phyloP scores from a whole-genome alignment of 805 yeast species.

The Wickerhamomyces xylosicus region DNA sequence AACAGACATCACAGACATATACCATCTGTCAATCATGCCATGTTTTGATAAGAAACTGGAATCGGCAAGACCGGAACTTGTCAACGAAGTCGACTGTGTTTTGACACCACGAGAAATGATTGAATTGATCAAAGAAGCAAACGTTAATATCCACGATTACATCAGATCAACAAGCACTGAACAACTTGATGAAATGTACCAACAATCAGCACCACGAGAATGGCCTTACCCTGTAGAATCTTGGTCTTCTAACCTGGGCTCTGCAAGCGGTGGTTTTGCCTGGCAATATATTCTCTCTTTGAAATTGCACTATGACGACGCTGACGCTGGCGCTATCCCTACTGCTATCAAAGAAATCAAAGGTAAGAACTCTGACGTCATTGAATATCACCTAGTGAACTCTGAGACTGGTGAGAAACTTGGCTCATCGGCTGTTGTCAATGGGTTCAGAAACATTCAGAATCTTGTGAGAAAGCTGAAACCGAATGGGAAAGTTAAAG shows the following conservation, averaged over 20 bases:
- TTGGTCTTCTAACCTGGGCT: slow-evolving; percentile 72
- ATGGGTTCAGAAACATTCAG: slow-evolving; percentile 92
- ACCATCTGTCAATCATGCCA: slow-evolving; percentile 89
- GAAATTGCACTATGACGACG: slow-evolving; percentile 18
- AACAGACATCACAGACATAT: slow-evolving; percentile 30
- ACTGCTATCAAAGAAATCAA: slow-evolving; percentile 28
- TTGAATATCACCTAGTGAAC: slow-evolving; percentile 52
- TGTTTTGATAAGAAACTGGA: slow-evolving; percentile 95
- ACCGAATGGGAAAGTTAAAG: slow-evolving; percentile 16
- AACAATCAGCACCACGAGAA: slow-evolving; percentile 36
- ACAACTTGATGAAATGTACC: slow-evolving; percentile 17
- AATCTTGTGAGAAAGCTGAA: slow-evolving; percentile 74
- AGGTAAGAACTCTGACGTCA: slow-evolving; percentile 66
- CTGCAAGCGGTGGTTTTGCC: slow-evolving; percentile 87
- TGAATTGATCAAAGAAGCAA: slow-evolving; percentile 52
- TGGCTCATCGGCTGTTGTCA: slow-evolving; percentile 56
- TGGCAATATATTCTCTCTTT: slow-evolving; percentile 45
- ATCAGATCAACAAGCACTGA: slow-evolving; percentile 8
- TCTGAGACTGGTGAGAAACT: slow-evolving; percentile 26
- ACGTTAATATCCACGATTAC: slow-evolving; percentile 25
- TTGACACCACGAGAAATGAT: slow-evolving; percentile 84
- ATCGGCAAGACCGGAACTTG: slow-evolving; percentile 71
- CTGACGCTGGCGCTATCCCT: slow-evolving; percentile 8
- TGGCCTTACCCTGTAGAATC: slow-evolving; percentile 55
- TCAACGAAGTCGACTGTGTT: slow-evolving; percentile 82